These are phyloP conservation scores for Calonectria naviculata DNA, from an alignment of 2,329 filamentous ascomycete species.

Conservation along the genomic window DNA sequence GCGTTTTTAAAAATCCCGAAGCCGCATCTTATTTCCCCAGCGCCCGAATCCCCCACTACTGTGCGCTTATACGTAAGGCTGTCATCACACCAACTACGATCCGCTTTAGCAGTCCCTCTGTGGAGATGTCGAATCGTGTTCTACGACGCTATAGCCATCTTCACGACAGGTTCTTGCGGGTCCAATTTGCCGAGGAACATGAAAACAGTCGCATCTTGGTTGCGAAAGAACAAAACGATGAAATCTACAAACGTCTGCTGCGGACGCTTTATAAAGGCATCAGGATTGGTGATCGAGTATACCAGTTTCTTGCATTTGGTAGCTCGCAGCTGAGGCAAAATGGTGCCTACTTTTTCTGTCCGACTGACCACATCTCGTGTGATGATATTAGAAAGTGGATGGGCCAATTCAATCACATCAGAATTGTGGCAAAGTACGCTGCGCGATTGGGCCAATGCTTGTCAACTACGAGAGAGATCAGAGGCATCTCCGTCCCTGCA, in stretches of 20 bases:
- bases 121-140: constrained; percentile 91
- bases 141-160: constrained; percentile 76
- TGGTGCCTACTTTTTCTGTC: constrained; percentile 92
- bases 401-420: constrained; percentile 86
- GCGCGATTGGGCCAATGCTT: constrained; percentile 95
- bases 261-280: constrained; percentile 83
- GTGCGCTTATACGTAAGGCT: constrained; percentile 79
- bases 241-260: constrained; percentile 80
- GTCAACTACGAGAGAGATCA: constrained; percentile 86
- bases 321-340: constrained; percentile 96
- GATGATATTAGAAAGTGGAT: constrained; percentile 86
- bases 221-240: constrained; percentile 69
- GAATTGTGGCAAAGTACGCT: constrained; percentile 87
- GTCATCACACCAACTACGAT: constrained; percentile 87
- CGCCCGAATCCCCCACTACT: constrained; percentile 75
- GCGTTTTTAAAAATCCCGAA: constrained; percentile 71
- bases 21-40: constrained; percentile 59
- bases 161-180: constrained; percentile 84
- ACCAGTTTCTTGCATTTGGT: constrained; percentile 92
- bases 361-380: constrained; percentile 73
- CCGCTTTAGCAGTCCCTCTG: constrained; percentile 78
- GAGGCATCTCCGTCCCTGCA: constrained; percentile 68
- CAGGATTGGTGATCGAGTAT: constrained; percentile 81
- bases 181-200: constrained; percentile 90
- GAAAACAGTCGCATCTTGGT: constrained; percentile 65